Evolutionary conservation across 2,329 filamentous ascomycete species (phyloP).

Genomic region (Orbilia brochopaga): DNA sequence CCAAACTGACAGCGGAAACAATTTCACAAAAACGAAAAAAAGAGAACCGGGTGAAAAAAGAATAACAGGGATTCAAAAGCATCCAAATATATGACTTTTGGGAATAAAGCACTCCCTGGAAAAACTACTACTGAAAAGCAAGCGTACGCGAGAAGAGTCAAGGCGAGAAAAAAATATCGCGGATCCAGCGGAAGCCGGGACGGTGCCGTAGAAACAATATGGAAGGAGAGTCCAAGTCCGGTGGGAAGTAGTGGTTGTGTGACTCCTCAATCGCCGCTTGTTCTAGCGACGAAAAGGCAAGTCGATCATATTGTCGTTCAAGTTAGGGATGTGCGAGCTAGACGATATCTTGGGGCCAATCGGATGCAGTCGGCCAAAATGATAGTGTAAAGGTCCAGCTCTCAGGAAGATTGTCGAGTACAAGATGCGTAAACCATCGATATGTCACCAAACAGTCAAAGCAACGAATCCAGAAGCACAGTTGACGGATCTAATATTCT

Average conservation of each 20-base stretch:
- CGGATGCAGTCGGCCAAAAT: slow-evolving; percentile 1
- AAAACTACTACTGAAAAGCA: slow-evolving; percentile 14
- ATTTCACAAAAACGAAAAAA: background rate
- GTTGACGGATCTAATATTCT: background rate
- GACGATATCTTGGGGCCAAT: background rate
- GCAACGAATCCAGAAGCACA: background rate
- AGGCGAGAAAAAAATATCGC: background rate
- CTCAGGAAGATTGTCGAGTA: slow-evolving; percentile 8
- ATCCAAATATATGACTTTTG: slow-evolving; percentile 14
- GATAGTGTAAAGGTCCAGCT: background rate
- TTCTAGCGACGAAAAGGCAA: slow-evolving; percentile 18
- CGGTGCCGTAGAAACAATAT: background rate
- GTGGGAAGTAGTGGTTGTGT: background rate
- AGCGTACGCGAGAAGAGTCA: background rate
- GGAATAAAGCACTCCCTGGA: background rate
- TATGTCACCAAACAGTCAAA: slow-evolving; percentile 12
- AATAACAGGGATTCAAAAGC: background rate
- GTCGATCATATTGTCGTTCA: background rate
- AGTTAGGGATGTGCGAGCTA: background rate
- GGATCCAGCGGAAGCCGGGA: background rate
- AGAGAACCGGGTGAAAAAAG: slow-evolving; percentile 5
- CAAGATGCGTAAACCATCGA: background rate
- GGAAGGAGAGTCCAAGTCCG: background rate
- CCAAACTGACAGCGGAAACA: background rate
- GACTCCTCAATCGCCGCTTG: slow-evolving; percentile 1